A percentile compares a stretch with the other conserved stretches of the same genome.
phyloP scores from a whole-genome alignment of 192 early-diverging fungal species.

The Entomortierella beljakovae region DNA sequence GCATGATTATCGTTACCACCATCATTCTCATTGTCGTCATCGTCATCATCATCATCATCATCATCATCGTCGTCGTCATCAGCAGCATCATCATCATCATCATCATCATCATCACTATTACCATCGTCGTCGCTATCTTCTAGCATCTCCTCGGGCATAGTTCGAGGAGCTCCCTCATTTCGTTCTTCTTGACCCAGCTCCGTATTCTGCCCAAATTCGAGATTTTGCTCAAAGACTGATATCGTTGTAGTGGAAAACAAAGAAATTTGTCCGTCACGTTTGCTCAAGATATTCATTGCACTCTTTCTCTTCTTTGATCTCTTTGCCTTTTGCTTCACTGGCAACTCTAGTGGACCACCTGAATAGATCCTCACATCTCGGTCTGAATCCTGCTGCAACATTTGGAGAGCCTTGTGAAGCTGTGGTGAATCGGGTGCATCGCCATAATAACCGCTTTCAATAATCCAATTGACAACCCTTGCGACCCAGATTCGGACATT shows the following conservation, averaged over 20 bases:
- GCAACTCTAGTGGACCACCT: constrained; percentile 33
- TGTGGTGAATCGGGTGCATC: constrained; percentile 19
- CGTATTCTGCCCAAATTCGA: constrained; percentile 20
- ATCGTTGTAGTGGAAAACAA: constrained; percentile 22
- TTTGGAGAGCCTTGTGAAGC: constrained; percentile 7
- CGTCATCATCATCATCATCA: constrained; percentile 8
- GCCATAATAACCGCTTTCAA: constrained; percentile 43
- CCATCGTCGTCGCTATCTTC: constrained; percentile 11
- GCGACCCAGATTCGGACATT: constrained; percentile 82
- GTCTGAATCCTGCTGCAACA: constrained; percentile 36
- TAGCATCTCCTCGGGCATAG: constrained; percentile 13
- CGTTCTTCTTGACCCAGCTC: constrained; percentile 21
- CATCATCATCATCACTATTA: constrained; percentile 6
- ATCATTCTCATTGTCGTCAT: constrained; percentile 13
- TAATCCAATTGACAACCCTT: constrained; percentile 58
- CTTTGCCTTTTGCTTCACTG: constrained; percentile 4
- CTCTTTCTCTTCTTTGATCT: constrained; percentile 15
- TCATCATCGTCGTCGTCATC: constrained; percentile 16
- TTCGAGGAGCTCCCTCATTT: constrained; percentile 8
- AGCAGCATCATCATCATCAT: constrained; percentile 18
- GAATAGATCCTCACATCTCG: constrained; percentile 47
- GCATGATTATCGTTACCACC: constrained; percentile 18
- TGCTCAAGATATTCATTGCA: neutral
- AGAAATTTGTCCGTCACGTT: too few species aligned
- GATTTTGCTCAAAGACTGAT: constrained; percentile 40